Conservation (phyloP, 176 grass and related monocot genomes). For the Aegilops speltoides region DNA sequence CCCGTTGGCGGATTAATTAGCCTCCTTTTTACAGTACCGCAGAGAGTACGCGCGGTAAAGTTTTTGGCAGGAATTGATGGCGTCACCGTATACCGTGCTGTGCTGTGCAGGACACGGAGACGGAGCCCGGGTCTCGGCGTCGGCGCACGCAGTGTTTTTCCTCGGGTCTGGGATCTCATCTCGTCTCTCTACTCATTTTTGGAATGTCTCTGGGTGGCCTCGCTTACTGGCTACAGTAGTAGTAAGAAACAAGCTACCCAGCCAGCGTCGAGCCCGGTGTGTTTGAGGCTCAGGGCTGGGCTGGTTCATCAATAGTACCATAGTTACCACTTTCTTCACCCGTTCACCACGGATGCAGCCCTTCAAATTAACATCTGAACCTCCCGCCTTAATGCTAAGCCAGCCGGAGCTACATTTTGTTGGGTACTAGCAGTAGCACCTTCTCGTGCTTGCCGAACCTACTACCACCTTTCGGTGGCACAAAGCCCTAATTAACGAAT, state of each 20-base stretch:
- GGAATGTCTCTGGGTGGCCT: neutral
- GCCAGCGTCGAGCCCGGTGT: neutral
- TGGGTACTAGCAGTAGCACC: neutral
- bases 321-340: neutral
- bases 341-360: neutral
- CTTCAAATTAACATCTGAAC: neutral
- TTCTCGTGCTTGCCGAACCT: neutral
- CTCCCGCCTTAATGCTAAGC: neutral
- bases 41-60: neutral
- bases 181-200: neutral
- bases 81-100: neutral
- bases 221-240: neutral
- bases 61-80: neutral
- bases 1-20: constrained; percentile 27
- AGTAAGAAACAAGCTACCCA: neutral
- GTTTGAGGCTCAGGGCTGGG: neutral
- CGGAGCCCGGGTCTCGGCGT: neutral
- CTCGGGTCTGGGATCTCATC: no score
- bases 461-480: neutral
- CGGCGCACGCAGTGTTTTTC: neutral
- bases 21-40: neutral
- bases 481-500: neutral
- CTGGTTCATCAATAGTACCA: neutral
- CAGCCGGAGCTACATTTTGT: no score
- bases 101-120: no score